Base-by-base conservation (phyloP, 1,284 basidiomycete species). In the Tremellales sp. region DNA sequence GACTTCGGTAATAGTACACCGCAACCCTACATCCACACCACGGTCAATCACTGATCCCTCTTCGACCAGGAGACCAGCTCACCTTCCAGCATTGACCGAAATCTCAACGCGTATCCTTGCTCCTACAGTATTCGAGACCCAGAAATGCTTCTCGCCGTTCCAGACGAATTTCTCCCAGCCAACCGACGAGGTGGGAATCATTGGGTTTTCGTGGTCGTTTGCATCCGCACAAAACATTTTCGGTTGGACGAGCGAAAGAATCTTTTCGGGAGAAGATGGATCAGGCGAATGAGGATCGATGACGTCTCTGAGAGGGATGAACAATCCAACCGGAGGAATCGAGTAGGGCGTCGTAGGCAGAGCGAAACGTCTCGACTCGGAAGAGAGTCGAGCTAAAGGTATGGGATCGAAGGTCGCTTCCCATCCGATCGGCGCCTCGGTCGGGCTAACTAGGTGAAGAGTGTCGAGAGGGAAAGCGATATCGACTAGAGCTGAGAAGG, bases 121-220 rank as follows among this genome's bases (percentile, higher is more conserved):
- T 24, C 71, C 68, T 40, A 65, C 54, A 32, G 51, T 57, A 50
- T 54, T 53, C 40, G 57, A 57, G 18, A 67, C 57, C 69, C 68
- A 73, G 53, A 67, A 69, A 54, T 71, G 69, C 46, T 72, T 72
- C 45, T 71, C 71, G 7, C 61, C 61, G 41, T 70, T 68, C 71
- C 69, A 72, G 3, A 65, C 69, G 32, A 61, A 70, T 21, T 56
- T 48, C 43, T 61, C 51, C 71, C 71, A 72, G 8, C 68, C 68
- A 4, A 68, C 59, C n/a, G 50, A 43, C 3, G 28, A 36, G 3
- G 49, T 56, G 19, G 71, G 71, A 29, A 49, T 48, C 68, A 72
- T 66, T 1, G 71, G 71, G 47, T 71, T 53, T 12, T 56, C 43
- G 5, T 51, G 47, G 48, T 71, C 66, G 35, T 72, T 72, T 8